Evolutionary conservation across 2,329 filamentous ascomycete species (phyloP).

Genomic region (Metarhizium robertsii): DNA sequence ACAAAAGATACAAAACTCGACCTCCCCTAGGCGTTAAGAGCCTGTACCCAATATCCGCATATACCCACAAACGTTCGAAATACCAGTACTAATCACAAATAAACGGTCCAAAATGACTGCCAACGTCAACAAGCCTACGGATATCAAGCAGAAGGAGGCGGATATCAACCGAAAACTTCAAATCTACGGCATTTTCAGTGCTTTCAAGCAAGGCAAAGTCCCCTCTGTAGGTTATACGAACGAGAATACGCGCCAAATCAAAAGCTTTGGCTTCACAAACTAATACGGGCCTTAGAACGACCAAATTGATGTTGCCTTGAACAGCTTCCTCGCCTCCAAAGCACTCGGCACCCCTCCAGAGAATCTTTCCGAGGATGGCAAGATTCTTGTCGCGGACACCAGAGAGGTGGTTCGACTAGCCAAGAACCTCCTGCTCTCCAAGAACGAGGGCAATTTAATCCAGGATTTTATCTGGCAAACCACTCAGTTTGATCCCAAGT

Average conservation of each 20-base stretch:
- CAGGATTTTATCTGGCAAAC: conserved; percentile 98
- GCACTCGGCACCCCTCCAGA: conserved; percentile 60
- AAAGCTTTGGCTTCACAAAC: not conserved
- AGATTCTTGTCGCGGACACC: conserved; percentile 66
- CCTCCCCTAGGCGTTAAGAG: not conserved
- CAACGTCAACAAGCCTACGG: conserved; percentile 63
- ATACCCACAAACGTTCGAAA: not conserved
- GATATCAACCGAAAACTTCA: conserved; percentile 93
- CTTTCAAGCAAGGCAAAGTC: conserved; percentile 82
- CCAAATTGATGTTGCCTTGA: conserved; percentile 90
- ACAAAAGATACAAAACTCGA: not conserved
- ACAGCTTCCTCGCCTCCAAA: conserved; percentile 70
- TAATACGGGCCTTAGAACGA: conserved; percentile 54
- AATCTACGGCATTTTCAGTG: conserved; percentile 80
- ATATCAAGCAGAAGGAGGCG: conserved; percentile 67
- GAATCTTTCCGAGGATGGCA: conserved; percentile 76
- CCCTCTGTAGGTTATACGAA: conserved; percentile 58
- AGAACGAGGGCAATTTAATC: conserved; percentile 89
- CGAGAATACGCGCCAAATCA: not conserved
- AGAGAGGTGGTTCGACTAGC: conserved; percentile 74
- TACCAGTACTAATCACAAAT: not conserved
- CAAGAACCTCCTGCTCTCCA: conserved; percentile 76
- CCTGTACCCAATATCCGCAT: not conserved
- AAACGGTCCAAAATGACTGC: conserved; percentile 22
- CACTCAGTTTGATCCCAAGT: conserved; percentile 58